Conservation (phyloP, 2,329 filamentous ascomycete species). For the Talaromyces sp. region DNA sequence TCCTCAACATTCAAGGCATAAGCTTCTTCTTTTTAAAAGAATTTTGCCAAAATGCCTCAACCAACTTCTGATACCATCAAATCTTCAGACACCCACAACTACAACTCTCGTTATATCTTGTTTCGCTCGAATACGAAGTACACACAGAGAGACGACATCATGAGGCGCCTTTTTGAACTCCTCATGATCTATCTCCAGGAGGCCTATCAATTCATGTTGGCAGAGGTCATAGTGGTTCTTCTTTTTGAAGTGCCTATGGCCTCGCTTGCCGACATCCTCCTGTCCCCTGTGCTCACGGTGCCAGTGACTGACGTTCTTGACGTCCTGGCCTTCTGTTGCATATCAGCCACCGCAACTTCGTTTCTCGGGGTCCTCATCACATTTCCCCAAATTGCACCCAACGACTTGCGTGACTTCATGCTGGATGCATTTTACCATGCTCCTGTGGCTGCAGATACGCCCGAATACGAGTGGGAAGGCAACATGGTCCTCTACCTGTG, state of each 20-base stretch:
- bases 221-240: not conserved
- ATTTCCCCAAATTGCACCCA: not conserved
- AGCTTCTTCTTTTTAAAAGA: not conserved
- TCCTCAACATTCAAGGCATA: not conserved
- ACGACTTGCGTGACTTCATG: not conserved
- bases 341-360: not conserved
- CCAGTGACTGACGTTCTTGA: not conserved
- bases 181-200: constrained; percentile 1
- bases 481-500: not conserved
- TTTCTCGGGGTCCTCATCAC: not conserved
- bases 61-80: not conserved
- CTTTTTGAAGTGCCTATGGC: not conserved
- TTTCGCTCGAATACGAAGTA: not conserved
- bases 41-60: not conserved
- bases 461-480: not conserved
- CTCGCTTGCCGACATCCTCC: not conserved
- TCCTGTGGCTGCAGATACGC: not conserved
- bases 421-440: constrained; percentile 1
- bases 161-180: not conserved
- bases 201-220: not conserved
- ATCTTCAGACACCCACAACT: not conserved
- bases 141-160: not conserved
- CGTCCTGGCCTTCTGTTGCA: not conserved
- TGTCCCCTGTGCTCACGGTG: not conserved
- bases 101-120: not conserved